Base-by-base conservation (phyloP, 225 moss, liverwort and hornwort species). In the Antitrichia curtipendula region DNA sequence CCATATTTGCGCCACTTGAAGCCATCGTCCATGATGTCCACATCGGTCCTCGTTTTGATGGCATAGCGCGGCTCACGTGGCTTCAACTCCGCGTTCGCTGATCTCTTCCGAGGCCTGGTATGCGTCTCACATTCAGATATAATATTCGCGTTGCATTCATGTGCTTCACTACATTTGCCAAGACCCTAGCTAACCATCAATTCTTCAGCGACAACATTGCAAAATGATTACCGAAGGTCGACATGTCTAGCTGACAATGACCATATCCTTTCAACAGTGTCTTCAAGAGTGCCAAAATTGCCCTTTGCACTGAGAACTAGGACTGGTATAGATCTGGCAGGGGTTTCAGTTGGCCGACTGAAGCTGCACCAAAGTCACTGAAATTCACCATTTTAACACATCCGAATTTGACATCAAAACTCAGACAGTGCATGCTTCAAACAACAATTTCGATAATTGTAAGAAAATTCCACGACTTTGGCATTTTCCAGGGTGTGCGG, bases 1-100 rank as follows among this genome's bases (percentile, higher is more conserved):
- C 93, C 93, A 25, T 91, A 92, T 74, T 92, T 93, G 89, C 93
- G 91, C 93, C 91, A 93, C 77, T 90, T 93, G 81, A 91, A 93
- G 50, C 93, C 91, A 71, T 93, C 93, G 41, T 93, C 93, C 93
- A 93, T 91, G 78, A 93, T 89, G 52, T 93, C 93, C 60, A 93
- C 91, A 72, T 93, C 91, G 20, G 93, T 92, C 32, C 93, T 83
- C 53, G 93, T 93, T 84, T 93, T 91, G 86, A 93, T 93, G 60
- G 90, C 92, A 25, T 86, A 90, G 61, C 93, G 90, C 32, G 93
- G 93, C 80, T 93, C 93, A 84, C 89, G 82, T 40, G 64, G 49
- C 80, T 84, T 91, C 92, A 75, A 6, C 27, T 75, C 87, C 18
- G 80, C n/a, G 5, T 73, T 89, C 60, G 29, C 11, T 66, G 66